phyloP scores from a whole-genome alignment of 352 stramenopile species.

The Globisporangium parvum region DNA sequence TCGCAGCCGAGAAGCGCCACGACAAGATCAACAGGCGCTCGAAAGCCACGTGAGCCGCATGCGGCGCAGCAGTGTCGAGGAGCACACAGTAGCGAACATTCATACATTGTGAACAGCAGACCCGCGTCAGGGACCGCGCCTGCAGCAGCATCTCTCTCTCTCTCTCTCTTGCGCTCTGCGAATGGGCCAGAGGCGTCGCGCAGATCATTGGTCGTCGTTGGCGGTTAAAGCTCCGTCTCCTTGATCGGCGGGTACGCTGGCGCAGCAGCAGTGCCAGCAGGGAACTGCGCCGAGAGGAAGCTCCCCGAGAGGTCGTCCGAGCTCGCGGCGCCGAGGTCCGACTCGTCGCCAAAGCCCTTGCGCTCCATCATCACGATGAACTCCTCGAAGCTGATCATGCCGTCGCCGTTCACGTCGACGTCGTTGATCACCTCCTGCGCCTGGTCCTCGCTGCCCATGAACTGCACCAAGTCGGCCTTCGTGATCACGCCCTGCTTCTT shows the following conservation, averaged over 20 bases:
- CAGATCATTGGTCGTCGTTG: too few relatives aligned
- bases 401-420: conserved; percentile 89
- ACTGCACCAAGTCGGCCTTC: conserved; percentile 85
- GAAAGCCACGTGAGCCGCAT: conserved; percentile 24
- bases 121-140: too few relatives aligned
- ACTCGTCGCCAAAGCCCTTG: conserved; percentile 78
- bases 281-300: conserved; percentile 37
- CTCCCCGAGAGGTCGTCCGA: conserved; percentile 49
- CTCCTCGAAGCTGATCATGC: conserved; percentile 91
- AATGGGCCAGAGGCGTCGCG: neutral
- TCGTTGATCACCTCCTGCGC: conserved; percentile 90
- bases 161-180: neutral
- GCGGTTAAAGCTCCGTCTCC: conserved; percentile 68
- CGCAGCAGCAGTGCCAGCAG: conserved; percentile 12
- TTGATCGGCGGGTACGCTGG: conserved; percentile 35
- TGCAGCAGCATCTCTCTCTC: neutral
- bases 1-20: conserved; percentile 72
- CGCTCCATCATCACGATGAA: conserved; percentile 90
- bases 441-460: conserved; percentile 91
- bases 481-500: conserved; percentile 83
- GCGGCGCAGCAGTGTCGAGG: neutral
- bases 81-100: neutral
- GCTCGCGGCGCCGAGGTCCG: conserved; percentile 39
- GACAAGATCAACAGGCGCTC: conserved; percentile 69
- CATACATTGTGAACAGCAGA: conserved; percentile 1